Percentiles rank a stretch among this genome's conserved stretches.
Conservation (phyloP, 1,284 basidiomycete genomes). For the Rhodotorula sp. region DNA sequence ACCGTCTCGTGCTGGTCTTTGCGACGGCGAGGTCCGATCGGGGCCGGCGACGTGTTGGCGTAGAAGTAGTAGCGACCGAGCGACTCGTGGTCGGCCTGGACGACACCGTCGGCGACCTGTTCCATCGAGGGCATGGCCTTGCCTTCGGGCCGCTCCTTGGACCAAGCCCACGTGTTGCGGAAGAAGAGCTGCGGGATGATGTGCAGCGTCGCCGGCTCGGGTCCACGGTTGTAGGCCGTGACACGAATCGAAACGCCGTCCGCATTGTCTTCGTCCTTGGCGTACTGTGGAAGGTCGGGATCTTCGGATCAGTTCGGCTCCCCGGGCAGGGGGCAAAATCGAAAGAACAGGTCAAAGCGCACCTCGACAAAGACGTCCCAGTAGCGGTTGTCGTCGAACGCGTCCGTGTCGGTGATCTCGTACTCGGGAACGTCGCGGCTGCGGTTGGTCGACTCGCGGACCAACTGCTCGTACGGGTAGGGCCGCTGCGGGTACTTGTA, state of each 20-base stretch:
- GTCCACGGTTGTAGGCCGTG: conserved; percentile 93
- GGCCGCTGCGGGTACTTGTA: conserved; percentile 74
- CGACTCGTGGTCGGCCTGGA: conserved; percentile 72
- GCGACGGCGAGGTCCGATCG: conserved; percentile 67
- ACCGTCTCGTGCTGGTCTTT: conserved; percentile 56
- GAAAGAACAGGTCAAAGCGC: conserved; percentile 41
- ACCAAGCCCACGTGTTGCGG: conserved; percentile 98
- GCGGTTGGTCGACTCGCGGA: conserved; percentile 76
- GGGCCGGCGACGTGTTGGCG: conserved; percentile 86
- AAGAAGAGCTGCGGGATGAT: conserved; percentile 95
- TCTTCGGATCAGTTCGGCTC: not conserved
- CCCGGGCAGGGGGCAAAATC: not conserved
- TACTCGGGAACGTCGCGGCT: conserved; percentile 84
- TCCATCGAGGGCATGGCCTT: conserved; percentile 58
- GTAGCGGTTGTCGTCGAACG: conserved; percentile 88
- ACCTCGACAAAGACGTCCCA: conserved; percentile 98
- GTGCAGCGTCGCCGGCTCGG: conserved; percentile 91
- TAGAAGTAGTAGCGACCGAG: conserved; percentile 63
- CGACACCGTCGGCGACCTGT: conserved; percentile 58
- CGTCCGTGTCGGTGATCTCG: conserved; percentile 88
- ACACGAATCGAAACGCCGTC: conserved; percentile 89
- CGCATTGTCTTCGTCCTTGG: conserved; percentile 89
- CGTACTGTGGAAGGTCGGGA: conserved; percentile 65
- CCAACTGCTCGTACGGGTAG: conserved; percentile 91
- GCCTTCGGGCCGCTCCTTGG: conserved; percentile 71